These are phyloP conservation scores for Colletotrichum camelliae DNA, from an alignment of 2,329 filamentous ascomycete genomes.

Conservation along the genomic window DNA sequence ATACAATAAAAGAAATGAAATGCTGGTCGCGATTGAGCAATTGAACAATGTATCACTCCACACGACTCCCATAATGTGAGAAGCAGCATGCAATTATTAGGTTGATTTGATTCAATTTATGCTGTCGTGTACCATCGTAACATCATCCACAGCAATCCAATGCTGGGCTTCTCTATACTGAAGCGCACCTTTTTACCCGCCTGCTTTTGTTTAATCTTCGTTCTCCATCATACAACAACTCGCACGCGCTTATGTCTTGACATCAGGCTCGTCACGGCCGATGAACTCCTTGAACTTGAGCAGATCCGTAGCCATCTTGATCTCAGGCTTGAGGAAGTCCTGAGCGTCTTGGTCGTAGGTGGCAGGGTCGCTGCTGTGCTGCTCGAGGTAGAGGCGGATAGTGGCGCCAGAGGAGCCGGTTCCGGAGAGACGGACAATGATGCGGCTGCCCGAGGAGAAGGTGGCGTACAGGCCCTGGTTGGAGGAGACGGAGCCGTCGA, in stretches of 20 bases:
- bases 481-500: conserved; percentile 94
- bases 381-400: conserved; percentile 96
- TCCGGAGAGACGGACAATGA: conserved; percentile 92
- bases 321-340: conserved; percentile 90
- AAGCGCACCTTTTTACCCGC: conserved; percentile 3
- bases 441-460: conserved; percentile 93
- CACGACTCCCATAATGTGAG: background rate
- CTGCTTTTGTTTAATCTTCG: background rate
- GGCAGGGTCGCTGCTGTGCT: conserved; percentile 82
- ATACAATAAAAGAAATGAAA: background rate
- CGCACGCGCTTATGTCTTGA: conserved; percentile 75
- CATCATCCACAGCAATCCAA: conserved; percentile 10
- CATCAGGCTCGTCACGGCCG: conserved; percentile 90
- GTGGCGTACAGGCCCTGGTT: conserved; percentile 96
- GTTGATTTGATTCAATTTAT: conserved; percentile 21
- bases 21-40: background rate
- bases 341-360: conserved; percentile 86
- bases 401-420: conserved; percentile 96
- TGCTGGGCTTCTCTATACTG: conserved; percentile 18
- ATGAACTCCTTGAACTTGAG: conserved; percentile 95
- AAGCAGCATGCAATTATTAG: background rate
- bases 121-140: conserved; percentile 21
- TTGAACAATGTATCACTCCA: background rate
- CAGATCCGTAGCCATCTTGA: conserved; percentile 82
- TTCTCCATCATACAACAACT: background rate